A percentile compares a stretch with the other conserved stretches of the same genome.
phyloP scores from a whole-genome alignment of 202 grass and related monocot species.

The Schoenoplectus triqueter region DNA sequence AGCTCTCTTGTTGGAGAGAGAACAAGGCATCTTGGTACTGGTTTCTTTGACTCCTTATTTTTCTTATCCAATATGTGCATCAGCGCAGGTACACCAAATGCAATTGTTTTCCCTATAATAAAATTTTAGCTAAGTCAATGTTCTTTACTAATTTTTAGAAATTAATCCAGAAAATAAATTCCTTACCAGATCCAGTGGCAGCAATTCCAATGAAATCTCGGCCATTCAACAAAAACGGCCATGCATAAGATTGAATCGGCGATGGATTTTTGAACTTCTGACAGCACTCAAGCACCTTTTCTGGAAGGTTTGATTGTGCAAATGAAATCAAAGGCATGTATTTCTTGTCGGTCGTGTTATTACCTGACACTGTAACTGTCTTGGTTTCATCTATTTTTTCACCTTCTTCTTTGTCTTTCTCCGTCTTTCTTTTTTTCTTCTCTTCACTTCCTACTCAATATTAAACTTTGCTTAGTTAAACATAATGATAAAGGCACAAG shows the following conservation, averaged over 20 bases:
- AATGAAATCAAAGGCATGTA: conserved; percentile 73
- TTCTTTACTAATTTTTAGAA: neutral
- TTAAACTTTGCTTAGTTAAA: neutral
- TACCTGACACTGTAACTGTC: conserved; percentile 64
- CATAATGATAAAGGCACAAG: neutral
- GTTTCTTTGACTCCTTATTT: conserved; percentile 54
- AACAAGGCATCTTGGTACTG: conserved; percentile 72
- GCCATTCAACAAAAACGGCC: conserved; percentile 86
- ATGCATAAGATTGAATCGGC: conserved; percentile 85
- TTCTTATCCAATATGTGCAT: conserved; percentile 81
- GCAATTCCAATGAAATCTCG: conserved; percentile 95
- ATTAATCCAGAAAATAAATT: neutral
- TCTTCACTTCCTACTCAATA: conserved; percentile 26
- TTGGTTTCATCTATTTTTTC: conserved; percentile 34
- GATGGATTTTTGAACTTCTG: conserved; percentile 73
- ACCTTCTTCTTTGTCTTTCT: conserved; percentile 40
- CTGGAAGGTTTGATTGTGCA: conserved; percentile 60
- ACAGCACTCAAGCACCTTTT: conserved; percentile 78
- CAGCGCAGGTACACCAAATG: conserved; percentile 84
- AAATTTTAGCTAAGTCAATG: conserved; percentile 11
- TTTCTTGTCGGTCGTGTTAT: conserved; percentile 55
- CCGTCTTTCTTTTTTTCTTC: conserved; percentile 33
- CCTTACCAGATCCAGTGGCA: conserved; percentile 88
- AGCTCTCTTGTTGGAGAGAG: conserved; percentile 96
- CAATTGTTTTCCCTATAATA: conserved; percentile 80